Conservation (phyloP, 2,329 filamentous ascomycete genomes). For the Didymella exigua region DNA sequence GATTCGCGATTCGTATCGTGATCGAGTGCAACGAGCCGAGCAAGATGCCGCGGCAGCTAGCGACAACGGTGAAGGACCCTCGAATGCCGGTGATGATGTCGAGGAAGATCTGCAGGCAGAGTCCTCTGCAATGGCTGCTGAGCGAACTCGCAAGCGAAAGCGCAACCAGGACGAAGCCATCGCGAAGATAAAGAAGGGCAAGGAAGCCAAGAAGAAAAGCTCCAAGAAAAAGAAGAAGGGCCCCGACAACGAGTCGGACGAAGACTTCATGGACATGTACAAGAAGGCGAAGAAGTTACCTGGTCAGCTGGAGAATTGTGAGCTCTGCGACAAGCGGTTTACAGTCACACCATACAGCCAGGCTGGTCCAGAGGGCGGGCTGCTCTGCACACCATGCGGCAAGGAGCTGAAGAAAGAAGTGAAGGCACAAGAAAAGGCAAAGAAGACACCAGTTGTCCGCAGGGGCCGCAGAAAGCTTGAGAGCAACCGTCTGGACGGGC, state of each 20-base stretch:
- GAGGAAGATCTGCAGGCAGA: slow-evolving; percentile 44
- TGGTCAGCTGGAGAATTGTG: slow-evolving; percentile 88
- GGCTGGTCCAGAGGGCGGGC: slow-evolving; percentile 77
- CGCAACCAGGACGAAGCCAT: slow-evolving; percentile 59
- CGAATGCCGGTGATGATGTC: slow-evolving; percentile 44
- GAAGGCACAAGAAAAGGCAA: slow-evolving; percentile 64
- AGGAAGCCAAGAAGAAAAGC: slow-evolving; percentile 55
- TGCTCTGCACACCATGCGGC: slow-evolving; percentile 84
- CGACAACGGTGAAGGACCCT: slow-evolving; percentile 45
- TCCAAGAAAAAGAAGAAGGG: slow-evolving; percentile 50
- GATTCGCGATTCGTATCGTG: slow-evolving; percentile 64
- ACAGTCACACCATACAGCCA: slow-evolving; percentile 91
- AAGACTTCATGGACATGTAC: slow-evolving; percentile 60
- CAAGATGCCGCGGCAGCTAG: slow-evolving; percentile 42
- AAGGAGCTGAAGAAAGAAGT: slow-evolving; percentile 72
- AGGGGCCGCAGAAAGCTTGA: slow-evolving; percentile 76
- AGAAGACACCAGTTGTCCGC: slow-evolving; percentile 62
- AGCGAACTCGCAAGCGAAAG: slow-evolving; percentile 61
- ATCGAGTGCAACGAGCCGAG: slow-evolving; percentile 58
- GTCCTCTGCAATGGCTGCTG: slow-evolving; percentile 51
- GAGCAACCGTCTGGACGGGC: slow-evolving; percentile 83
- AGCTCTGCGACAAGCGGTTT: slow-evolving; percentile 83
- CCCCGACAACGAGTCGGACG: slow-evolving; percentile 53
- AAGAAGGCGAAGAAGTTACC: slow-evolving; percentile 67
- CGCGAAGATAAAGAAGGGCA: slow-evolving; percentile 53